A percentile compares a stretch with the other conserved stretches of the same genome.
Evolutionary conservation across 768 basidiomycete genomes (phyloP).

Genomic region (Boletus barrowsii): DNA sequence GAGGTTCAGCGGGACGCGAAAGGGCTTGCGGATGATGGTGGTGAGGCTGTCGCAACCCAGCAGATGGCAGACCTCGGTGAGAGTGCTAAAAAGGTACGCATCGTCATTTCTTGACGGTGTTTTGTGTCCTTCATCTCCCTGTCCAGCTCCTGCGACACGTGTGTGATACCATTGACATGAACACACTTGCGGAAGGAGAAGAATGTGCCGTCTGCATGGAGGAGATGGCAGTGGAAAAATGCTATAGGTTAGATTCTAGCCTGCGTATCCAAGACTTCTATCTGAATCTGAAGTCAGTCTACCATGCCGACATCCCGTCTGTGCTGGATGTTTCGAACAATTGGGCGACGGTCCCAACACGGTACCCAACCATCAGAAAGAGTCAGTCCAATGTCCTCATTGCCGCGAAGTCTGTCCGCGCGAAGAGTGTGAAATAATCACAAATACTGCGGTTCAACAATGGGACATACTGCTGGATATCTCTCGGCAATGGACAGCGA

Average conservation of each 20-base stretch:
- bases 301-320: conserved; percentile 17
- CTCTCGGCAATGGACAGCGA: conserved; percentile 16
- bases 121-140: background rate
- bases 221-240: conserved; percentile 13
- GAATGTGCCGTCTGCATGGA: conserved; percentile 22
- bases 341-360: background rate
- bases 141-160: conserved; percentile 13
- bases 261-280: background rate
- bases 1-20: conserved; percentile 16
- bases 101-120: background rate
- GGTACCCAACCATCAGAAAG: background rate
- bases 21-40: conserved; percentile 6
- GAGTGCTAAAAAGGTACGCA: conserved; percentile 8
- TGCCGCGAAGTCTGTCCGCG: conserved; percentile 14
- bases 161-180: conserved; percentile 20
- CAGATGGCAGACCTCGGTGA: conserved; percentile 8
- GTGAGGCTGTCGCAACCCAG: background rate
- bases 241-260: conserved; percentile 16
- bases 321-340: conserved; percentile 11
- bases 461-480: conserved; percentile 19
- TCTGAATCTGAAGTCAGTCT: conserved; percentile 7
- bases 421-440: conserved; percentile 16
- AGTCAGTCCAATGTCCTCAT: conserved; percentile 16
- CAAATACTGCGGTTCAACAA: conserved; percentile 13
- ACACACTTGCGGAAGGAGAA: conserved; percentile 20